phyloP scores from a whole-genome alignment of 1,284 basidiomycete species.

The Calocybe gambosa region DNA sequence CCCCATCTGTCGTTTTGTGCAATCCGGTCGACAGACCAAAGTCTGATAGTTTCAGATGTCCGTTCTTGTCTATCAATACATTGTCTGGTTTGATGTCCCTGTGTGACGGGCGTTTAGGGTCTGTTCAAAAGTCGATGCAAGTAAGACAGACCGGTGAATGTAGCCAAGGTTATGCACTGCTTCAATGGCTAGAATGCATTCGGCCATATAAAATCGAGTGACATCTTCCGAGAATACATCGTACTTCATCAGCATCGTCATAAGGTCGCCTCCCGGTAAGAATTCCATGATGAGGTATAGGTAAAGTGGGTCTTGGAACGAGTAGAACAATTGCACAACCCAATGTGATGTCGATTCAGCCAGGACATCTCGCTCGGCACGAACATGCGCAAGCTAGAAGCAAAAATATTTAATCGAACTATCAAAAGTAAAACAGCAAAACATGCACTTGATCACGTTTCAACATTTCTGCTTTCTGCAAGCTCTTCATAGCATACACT shows the following conservation, averaged over 20 bases:
- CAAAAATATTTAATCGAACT: conserved; percentile 1
- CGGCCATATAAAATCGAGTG: conserved; percentile 98
- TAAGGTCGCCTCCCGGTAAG: conserved; percentile 94
- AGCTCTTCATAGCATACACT: conserved; percentile 99
- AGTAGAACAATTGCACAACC: conserved; percentile 98
- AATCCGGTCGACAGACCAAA: conserved; percentile 98
- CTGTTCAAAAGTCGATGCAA: background rate
- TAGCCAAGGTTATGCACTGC: conserved; percentile 99
- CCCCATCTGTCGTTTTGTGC: conserved; percentile 95
- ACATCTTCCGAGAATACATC: conserved; percentile 99
- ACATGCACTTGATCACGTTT: conserved; percentile 88
- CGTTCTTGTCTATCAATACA: conserved; percentile 94
- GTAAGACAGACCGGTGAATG: conserved; percentile 77
- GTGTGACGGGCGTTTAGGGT: conserved; percentile 26
- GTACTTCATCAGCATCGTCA: conserved; percentile 99
- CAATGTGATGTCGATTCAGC: conserved; percentile 97
- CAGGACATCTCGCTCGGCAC: conserved; percentile 96
- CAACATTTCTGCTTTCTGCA: conserved; percentile 98
- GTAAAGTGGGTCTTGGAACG: conserved; percentile 95
- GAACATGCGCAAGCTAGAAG: conserved; percentile 86
- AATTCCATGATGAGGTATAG: conserved; percentile 99
- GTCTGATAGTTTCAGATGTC: conserved; percentile 96
- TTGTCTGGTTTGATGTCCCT: conserved; percentile 99
- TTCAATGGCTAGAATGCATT: conserved; percentile 96
- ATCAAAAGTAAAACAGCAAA: background rate